Conservation (phyloP, 495 filamentous ascomycete species). For the Trichoderma gamsii region DNA sequence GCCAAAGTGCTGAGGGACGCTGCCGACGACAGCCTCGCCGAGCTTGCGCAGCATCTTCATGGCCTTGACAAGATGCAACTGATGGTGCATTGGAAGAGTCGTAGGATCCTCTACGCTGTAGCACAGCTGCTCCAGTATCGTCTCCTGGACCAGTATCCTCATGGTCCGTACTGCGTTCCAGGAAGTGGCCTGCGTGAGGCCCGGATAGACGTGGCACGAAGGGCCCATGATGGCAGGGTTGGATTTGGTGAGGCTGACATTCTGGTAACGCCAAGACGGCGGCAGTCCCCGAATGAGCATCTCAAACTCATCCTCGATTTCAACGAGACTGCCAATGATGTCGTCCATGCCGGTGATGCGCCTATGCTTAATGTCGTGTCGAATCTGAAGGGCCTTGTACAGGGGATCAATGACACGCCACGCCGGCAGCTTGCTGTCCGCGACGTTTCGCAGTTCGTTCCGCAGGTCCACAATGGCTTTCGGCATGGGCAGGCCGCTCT, state of each 20-base stretch:
- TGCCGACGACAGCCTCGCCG: conserved; percentile 40
- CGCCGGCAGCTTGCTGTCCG: conserved; percentile 24
- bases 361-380: conserved; percentile 35
- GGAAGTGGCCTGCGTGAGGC: conserved; percentile 44
- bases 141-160: conserved; percentile 53
- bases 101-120: neutral
- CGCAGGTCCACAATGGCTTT: conserved; percentile 33
- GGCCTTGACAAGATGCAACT: conserved; percentile 26
- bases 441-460: conserved; percentile 25
- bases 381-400: conserved; percentile 42
- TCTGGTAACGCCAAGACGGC: conserved; percentile 29
- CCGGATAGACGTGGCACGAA: conserved; percentile 49
- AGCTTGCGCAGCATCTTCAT: conserved; percentile 29
- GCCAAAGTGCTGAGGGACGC: conserved; percentile 41
- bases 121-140: conserved; percentile 30
- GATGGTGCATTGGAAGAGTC: conserved; percentile 21
- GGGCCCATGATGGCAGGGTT: conserved; percentile 41
- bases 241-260: conserved; percentile 28
- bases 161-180: conserved; percentile 54
- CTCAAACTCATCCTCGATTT: conserved; percentile 48
- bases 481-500: conserved; percentile 34
- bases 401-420: conserved; percentile 29
- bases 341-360: conserved; percentile 34
- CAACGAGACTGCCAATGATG: conserved; percentile 41
- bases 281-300: conserved; percentile 39